Base-by-base conservation (phyloP, 306 rosid species). In the Vachellia collinsii region DNA sequence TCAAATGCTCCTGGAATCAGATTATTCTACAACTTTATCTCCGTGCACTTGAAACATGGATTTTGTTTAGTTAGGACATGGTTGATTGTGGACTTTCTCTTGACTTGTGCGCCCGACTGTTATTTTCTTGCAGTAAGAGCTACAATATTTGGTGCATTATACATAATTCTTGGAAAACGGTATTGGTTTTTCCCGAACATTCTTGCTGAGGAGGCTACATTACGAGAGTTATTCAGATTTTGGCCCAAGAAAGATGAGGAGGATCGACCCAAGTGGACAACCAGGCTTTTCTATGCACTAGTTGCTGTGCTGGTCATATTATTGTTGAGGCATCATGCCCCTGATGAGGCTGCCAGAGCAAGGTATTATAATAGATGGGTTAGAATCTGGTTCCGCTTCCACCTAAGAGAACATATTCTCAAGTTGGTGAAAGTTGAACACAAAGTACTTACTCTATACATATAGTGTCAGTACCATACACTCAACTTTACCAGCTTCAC, bases 311-410 rank as follows among this genome's bases (percentile, higher is more conserved):
- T 96, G 81, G 84, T 92, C 87, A 96, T 96, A 77, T 80, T 93
- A 68, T 77, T 93, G 76, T 76, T 96, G 89, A 90, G 98, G 97
- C 98, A 96, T 85, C 99, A 96, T 85, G 98, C 99, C 39, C 99
- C 99, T 62, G 97, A 96, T 84, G 99, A 96, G 91, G 99, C 98
- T 80, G 99, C 99, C 16, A 89, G 98, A 88, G 99, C 97, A 69
- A 96, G 99, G 99, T 87, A 48, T 66, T 78, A 78, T 47, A 29
- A 76, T 51, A 47, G 68, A 62, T 64, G 59, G 47, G 20, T 79
- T 59, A 47, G 41, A 83, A n/a, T 58, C 43, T 68, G 74, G 29
- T 71, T 64, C 54, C 12, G n/a, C 13, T 64, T 54, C 61, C 22
- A 54, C 22, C 23, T 54, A 8, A 3, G 2, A 29, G 22, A n/a